These are phyloP conservation scores for Pulicaria dysenterica DNA, from an alignment of 129 eudicot genomes.

Conservation along the genomic window DNA sequence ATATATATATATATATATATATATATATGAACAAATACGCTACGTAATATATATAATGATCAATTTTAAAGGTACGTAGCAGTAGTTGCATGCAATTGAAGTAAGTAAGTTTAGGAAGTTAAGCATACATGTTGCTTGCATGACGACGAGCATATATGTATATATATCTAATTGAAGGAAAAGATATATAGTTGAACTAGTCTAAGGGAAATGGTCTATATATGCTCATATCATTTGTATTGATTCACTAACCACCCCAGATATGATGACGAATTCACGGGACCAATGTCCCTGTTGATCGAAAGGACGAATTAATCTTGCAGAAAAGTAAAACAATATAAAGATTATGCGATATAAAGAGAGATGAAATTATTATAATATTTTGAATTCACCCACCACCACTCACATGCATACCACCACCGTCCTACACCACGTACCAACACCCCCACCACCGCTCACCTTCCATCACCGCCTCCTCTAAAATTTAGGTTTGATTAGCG, in stretches of 20 bases:
- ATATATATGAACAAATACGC: conserved; percentile 10
- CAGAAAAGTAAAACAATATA: no score
- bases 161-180: conserved; percentile 13
- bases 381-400: no score
- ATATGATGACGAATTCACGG: conserved; percentile 18
- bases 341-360: no score
- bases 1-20: no score
- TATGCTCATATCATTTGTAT: conserved; percentile 31
- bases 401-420: no score
- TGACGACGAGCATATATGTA: conserved; percentile 6
- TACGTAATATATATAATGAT: conserved; percentile 1
- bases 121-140: conserved; percentile 27
- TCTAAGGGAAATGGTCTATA: conserved; percentile 37
- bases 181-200: conserved; percentile 38
- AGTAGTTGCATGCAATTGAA: conserved; percentile 4
- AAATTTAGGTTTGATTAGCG: no score
- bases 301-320: no score
- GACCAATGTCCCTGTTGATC: no score
- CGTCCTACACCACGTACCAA: no score
- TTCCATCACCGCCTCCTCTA: no score
- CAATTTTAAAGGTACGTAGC: neutral
- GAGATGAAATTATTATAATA: no score
- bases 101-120: conserved; percentile 26
- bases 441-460: no score
- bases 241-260: conserved; percentile 13